Evolutionary conservation across 2,329 filamentous ascomycete species (phyloP).

Genomic region (Aspergillus costaricaensis): DNA sequence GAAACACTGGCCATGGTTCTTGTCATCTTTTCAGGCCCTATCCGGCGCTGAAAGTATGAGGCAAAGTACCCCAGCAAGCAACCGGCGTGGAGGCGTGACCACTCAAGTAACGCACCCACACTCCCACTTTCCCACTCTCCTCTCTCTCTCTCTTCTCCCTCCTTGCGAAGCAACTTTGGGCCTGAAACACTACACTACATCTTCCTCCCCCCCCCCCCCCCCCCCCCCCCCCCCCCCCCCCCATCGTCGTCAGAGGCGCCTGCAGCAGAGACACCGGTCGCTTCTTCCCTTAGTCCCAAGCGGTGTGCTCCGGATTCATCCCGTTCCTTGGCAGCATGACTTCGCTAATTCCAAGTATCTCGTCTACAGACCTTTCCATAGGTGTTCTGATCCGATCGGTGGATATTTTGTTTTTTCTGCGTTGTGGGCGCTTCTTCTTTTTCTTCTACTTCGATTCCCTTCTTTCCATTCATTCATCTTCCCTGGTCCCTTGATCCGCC

Average conservation of each 20-base stretch:
- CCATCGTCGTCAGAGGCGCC: conserved; percentile 9
- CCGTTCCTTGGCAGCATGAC: background rate
- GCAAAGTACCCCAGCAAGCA: background rate
- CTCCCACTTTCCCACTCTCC: background rate
- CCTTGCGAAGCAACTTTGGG: background rate
- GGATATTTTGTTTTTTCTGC: background rate
- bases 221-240: background rate
- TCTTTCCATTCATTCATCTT: background rate
- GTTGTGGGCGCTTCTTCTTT: background rate
- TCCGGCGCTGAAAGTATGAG: background rate
- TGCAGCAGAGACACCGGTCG: background rate
- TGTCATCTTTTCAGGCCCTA: background rate
- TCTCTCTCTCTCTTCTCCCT: background rate
- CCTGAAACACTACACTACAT: conserved; percentile 2
- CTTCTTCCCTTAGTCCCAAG: background rate
- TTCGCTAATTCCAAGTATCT: background rate
- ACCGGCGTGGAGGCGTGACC: background rate
- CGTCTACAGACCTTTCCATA: too few relatives aligned
- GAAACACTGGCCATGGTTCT: background rate
- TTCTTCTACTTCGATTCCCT: background rate
- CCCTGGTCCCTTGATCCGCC: background rate
- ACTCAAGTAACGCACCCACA: too few relatives aligned
- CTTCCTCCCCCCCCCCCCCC: too few relatives aligned
- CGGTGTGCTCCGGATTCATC: background rate
- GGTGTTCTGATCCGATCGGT: background rate